phyloP scores from a whole-genome alignment of 176 grass and related monocot species.

The Avena insularis region DNA sequence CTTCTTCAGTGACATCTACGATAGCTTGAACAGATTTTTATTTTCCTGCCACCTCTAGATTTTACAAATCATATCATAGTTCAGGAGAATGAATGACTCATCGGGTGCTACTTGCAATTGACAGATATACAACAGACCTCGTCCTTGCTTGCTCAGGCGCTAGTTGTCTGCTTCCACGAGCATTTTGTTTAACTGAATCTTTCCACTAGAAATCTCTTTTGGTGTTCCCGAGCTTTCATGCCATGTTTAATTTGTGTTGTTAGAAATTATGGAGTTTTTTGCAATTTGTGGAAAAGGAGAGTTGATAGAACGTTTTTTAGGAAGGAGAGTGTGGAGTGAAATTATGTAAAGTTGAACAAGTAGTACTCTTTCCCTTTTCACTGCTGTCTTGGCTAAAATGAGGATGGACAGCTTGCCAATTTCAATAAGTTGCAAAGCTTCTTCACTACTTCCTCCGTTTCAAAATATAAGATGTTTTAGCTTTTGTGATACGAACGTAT shows the following conservation, averaged over 20 bases:
- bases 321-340: background rate
- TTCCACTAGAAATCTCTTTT: background rate
- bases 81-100: background rate
- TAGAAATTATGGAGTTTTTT: background rate
- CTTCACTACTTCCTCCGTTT: background rate
- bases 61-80: slow-evolving; percentile 30
- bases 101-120: background rate
- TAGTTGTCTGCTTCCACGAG: background rate
- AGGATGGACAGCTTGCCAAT: background rate
- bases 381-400: background rate
- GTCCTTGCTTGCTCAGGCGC: background rate
- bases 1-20: no score
- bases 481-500: no score
- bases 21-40: no score
- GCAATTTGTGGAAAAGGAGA: background rate
- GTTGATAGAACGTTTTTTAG: background rate
- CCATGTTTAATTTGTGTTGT: background rate
- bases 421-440: background rate
- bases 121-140: background rate
- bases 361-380: background rate
- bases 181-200: background rate
- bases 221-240: background rate
- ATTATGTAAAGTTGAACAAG: background rate
- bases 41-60: slow-evolving; percentile 39
- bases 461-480: no score